These are phyloP conservation scores for Tylopilus felleus DNA, from an alignment of 768 basidiomycete genomes.

Conservation along the genomic window DNA sequence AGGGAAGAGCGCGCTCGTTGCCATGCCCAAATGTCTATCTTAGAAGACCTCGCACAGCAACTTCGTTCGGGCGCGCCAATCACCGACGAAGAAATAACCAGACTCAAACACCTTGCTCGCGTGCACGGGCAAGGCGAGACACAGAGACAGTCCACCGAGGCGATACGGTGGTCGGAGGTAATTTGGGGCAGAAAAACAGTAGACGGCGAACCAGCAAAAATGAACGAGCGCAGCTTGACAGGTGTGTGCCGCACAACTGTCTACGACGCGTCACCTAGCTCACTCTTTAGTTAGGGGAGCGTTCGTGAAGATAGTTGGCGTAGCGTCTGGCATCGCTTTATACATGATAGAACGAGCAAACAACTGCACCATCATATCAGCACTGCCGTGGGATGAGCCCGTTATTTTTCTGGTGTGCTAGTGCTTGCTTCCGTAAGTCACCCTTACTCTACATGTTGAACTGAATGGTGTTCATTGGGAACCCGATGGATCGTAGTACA, in stretches of 20 bases:
- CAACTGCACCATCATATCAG: background rate
- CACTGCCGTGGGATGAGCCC: background rate
- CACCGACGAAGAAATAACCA: constrained; percentile 48
- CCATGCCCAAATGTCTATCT: constrained; percentile 58
- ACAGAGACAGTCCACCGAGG: constrained; percentile 9
- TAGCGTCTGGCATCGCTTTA: background rate
- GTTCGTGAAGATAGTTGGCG: background rate
- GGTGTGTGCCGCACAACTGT: constrained; percentile 28
- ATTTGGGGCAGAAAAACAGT: constrained; percentile 39
- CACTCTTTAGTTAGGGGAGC: background rate
- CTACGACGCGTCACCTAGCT: background rate
- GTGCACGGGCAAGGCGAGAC: constrained; percentile 24
- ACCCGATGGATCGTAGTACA: background rate
- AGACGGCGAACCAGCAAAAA: constrained; percentile 20
- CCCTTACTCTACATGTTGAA: background rate
- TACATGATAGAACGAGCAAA: background rate
- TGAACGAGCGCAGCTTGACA: constrained; percentile 37
- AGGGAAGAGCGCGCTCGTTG: constrained; percentile 54
- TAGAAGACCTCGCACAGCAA: constrained; percentile 55
- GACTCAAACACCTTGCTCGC: constrained; percentile 53
- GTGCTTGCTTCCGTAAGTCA: background rate
- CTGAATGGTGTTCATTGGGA: background rate
- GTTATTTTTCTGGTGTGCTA: background rate
- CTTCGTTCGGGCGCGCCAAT: constrained; percentile 46
- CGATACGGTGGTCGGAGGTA: constrained; percentile 50